phyloP scores from a whole-genome alignment of 768 basidiomycete species.

The Cystofilobasidium bisporidii region DNA sequence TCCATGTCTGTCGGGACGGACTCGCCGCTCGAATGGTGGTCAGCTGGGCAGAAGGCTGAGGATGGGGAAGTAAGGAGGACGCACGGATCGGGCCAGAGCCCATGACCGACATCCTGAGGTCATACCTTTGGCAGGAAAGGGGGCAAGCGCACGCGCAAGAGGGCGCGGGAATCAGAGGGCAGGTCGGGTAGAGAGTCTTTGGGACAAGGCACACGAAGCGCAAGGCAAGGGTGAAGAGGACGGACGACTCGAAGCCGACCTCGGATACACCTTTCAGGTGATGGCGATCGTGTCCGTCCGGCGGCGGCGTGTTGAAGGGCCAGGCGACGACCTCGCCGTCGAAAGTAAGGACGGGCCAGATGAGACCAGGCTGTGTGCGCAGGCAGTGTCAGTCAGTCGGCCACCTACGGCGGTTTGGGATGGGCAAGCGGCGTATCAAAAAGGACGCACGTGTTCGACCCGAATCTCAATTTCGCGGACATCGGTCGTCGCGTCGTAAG shows the following conservation, averaged over 20 bases:
- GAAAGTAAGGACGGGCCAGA: slow-evolving; percentile 24
- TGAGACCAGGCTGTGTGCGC: slow-evolving; percentile 1
- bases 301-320: slow-evolving; percentile 27
- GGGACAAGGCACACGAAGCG: no score
- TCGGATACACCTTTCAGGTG: slow-evolving; percentile 21
- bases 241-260: slow-evolving; percentile 13
- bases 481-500: slow-evolving; percentile 10
- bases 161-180: no score
- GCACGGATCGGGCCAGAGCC: slow-evolving; percentile 18
- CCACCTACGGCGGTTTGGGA: no score
- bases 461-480: slow-evolving; percentile 5
- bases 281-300: slow-evolving; percentile 3
- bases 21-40: no score
- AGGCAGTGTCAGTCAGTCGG: no score
- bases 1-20: slow-evolving; percentile 14
- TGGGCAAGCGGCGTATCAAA: background rate
- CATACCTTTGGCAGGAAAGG: background rate
- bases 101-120: background rate
- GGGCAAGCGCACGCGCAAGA: no score
- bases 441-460: slow-evolving; percentile 11
- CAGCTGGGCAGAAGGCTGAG: background rate
- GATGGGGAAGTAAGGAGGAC: background rate
- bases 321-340: slow-evolving; percentile 18
- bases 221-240: no score
- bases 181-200: no score